phyloP scores from a whole-genome alignment of 2,329 filamentous ascomycete species.

The Diplodia corticola region DNA sequence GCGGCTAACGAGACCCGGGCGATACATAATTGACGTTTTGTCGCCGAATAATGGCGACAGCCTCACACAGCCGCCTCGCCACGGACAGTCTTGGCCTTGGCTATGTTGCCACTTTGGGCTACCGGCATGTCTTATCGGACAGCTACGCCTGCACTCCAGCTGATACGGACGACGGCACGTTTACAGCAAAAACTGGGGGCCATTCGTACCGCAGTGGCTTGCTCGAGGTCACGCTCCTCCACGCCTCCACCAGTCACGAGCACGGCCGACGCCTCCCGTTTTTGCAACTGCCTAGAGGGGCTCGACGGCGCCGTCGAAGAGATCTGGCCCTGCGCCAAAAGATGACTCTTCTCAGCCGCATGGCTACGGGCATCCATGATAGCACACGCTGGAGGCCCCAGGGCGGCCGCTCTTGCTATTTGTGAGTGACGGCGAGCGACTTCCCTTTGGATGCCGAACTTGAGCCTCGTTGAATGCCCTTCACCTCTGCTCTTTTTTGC shows the following conservation, averaged over 20 bases:
- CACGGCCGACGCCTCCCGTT: not conserved
- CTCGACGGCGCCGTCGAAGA: not conserved
- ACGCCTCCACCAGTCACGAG: not conserved
- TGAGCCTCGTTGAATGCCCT: not conserved
- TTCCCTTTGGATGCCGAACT: not conserved
- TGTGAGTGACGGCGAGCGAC: not conserved
- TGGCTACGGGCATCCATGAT: no score
- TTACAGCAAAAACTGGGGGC: not conserved
- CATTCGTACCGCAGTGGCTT: conserved; percentile 6
- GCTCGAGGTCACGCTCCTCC: not conserved
- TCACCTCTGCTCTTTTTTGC: not conserved
- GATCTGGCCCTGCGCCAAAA: not conserved
- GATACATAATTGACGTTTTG: not conserved
- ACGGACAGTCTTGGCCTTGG: not conserved
- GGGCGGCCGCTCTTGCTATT: not conserved
- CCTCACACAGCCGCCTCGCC: not conserved
- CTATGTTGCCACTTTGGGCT: conserved; percentile 2
- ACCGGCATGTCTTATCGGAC: not conserved
- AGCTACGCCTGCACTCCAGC: not conserved
- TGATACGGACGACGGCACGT: not conserved
- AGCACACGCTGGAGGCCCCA: not conserved
- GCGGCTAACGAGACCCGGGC: conserved; percentile 4
- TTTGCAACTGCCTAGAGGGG: not conserved
- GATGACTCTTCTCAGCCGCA: not conserved
- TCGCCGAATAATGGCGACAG: conserved; percentile 1